These are phyloP conservation scores for Heliamphora exappendiculata DNA, from an alignment of 148 eudicot species.

Conservation along the genomic window DNA sequence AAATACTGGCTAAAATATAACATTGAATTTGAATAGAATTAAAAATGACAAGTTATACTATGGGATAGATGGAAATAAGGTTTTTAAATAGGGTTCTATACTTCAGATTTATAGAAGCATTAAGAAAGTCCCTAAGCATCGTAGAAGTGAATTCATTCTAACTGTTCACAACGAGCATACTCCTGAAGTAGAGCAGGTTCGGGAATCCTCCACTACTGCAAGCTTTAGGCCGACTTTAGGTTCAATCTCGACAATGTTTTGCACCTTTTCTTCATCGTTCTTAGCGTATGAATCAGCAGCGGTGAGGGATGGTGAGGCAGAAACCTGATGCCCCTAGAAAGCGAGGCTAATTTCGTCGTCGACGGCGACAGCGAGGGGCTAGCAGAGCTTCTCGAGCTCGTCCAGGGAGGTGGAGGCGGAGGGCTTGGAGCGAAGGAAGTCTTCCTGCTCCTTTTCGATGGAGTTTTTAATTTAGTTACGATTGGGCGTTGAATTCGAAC, in stretches of 20 bases:
- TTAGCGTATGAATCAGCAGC: neutral
- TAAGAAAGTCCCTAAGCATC: too few species aligned
- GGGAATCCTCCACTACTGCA: conserved; percentile 40
- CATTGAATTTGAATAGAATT: too few species aligned
- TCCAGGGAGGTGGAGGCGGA: conserved; percentile 47
- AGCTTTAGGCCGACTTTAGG: too few species aligned
- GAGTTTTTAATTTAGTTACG: conserved; percentile 56
- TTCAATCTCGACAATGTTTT: too few species aligned
- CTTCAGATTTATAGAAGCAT: too few species aligned
- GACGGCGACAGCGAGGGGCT: conserved; percentile 52
- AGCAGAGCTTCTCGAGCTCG: conserved; percentile 73
- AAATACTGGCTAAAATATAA: too few species aligned
- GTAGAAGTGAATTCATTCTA: conserved; percentile 51
- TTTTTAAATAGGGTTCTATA: too few species aligned
- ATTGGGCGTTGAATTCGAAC: conserved; percentile 31
- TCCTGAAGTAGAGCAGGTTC: conserved; percentile 65
- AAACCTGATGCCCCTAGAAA: neutral
- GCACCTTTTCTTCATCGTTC: too few species aligned
- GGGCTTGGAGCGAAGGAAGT: conserved; percentile 55
- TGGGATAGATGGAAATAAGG: too few species aligned
- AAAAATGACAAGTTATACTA: too few species aligned
- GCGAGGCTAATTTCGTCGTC: conserved; percentile 50
- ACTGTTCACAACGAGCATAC: conserved; percentile 60
- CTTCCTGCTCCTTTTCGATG: conserved; percentile 71
- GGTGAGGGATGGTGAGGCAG: neutral